Evolutionary conservation across 345 rosid genomes (phyloP), one percentile per base, ranked within the genome.

Genomic region (Acer campestre): DNA sequence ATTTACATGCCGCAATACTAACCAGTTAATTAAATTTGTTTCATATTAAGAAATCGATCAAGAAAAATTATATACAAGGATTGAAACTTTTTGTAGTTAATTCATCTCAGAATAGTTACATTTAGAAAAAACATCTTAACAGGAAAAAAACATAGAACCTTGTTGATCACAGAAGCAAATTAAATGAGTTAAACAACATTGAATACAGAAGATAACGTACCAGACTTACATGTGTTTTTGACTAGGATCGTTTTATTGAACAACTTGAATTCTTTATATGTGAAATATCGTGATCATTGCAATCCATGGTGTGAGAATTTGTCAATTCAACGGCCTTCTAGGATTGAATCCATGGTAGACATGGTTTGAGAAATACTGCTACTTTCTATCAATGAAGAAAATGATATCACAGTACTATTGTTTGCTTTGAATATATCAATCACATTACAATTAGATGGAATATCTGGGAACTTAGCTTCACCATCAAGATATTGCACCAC

Each of bases 401-500:
- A 29, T 63, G 67, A 63, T 8, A 63, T 8, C 7, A 12, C 7
- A 11, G 12, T 0, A 63, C 40, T 13, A 42, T 59, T 59, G 2
- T 1, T 31, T 9, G 69, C 10, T n/a, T 6, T 22, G 40, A 62
- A 69, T 6, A 31, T 66, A 10, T 31, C 79, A 10, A 23, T 56
- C 65, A 29, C 27, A 14, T 20, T 7, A 18, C 2, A 10, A 25
- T 79, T 51, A 3, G 16, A 6, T 42, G 73, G 66, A 18, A 74
- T 48, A 63, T 79, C 72, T 6, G 75, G 69, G 20, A 82, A 56
- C 6, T 6, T 8, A 7, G 68, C 82, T 29, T 77, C 67, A 10
- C 87, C 79, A 40, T 85, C 87, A 10, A 88, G 82, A 67, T 79
- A 84, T 20, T 85, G 85, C 20, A 80, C 56, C 61, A 83, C 72